Conservation (phyloP, 2,329 filamentous ascomycete species). For the Aspergillus novofumigatus region DNA sequence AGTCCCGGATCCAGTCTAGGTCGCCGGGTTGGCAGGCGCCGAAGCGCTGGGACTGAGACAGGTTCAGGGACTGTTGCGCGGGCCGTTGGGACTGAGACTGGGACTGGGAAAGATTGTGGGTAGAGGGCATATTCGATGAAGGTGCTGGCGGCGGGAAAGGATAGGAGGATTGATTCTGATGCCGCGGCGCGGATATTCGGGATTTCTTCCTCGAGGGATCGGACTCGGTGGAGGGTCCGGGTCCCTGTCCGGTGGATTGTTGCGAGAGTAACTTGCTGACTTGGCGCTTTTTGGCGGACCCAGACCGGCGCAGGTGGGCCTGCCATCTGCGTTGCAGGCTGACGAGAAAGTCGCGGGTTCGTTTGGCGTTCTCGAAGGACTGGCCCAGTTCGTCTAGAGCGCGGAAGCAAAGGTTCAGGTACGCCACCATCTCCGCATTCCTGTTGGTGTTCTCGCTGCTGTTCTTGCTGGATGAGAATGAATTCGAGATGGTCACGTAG, state of each 20-base stretch:
- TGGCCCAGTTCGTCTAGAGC: conserved; percentile 40
- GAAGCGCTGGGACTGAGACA: conserved; percentile 8
- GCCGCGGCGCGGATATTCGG: conserved; percentile 10
- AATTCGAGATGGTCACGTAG: conserved; percentile 35
- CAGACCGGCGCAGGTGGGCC: conserved; percentile 30
- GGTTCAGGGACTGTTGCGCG: conserved; percentile 3
- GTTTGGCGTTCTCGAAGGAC: conserved; percentile 39
- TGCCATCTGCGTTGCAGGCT: conserved; percentile 39
- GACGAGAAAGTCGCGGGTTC: conserved; percentile 37
- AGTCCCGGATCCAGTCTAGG: conserved; percentile 27
- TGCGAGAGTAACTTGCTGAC: conserved; percentile 19
- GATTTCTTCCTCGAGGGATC: conserved; percentile 23
- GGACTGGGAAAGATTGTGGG: conserved; percentile 5
- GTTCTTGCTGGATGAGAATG: conserved; percentile 20
- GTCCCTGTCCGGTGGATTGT: conserved; percentile 3
- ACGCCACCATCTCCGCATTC: conserved; percentile 30
- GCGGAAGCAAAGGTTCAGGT: conserved; percentile 41
- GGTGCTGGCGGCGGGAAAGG: conserved; percentile 2
- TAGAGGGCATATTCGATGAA: background rate
- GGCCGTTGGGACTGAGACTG: conserved; percentile 4
- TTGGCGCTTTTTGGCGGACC: conserved; percentile 26
- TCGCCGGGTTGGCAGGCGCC: conserved; percentile 16
- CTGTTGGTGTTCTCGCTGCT: conserved; percentile 19
- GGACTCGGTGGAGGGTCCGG: background rate
- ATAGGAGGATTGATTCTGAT: conserved; percentile 1